Base-by-base conservation (phyloP, 164 flowering plant genomes). In the Cinnamomum micranthum region DNA sequence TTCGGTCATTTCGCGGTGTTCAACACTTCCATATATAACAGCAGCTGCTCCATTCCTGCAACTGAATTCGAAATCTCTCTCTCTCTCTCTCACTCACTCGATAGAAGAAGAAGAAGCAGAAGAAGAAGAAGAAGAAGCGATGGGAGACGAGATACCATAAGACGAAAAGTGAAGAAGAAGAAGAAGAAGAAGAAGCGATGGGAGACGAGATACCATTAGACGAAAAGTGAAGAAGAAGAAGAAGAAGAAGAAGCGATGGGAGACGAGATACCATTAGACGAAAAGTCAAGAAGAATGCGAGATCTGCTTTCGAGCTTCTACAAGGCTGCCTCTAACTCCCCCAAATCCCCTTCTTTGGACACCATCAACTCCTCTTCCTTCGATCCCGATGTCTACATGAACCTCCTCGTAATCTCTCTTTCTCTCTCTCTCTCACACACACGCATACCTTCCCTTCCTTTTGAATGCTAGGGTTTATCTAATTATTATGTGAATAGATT, bases 241-340 rank as follows among this genome's bases (percentile, higher is more conserved):
- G 73, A 62, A n/a, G 27, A 51, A 70, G 68, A 69, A 83, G 92
- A 89, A 96, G 92, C 63, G 82, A 92, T 63, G 83, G 82, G 65
- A 2, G 95, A 85, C 47, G 95, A 84, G 19, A 84, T 79, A 35
- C 92, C 90, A 3, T 10, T 94, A 79, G 99, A 96, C 77, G 99
- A 94, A 69, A 96, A 94, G 78, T 97, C 97, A 41, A 94, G 89
- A 91, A 84, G 97, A 72, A 96, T 87, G 97, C 86, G 99, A 77
- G 98, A 96, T 87, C 91, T 96, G 67, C 80, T 96, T 0, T 92
- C 99, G 51, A 96, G 99, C 81, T 96, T 96, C 83, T 96, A 96
- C 85, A 81, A 97, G 73, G 76, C 81, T 14, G 62, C 84, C 35
- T 35, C 83, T 67, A 72, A 86, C 55, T 76, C 83, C 63, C 55